Evolutionary conservation across 768 basidiomycete genomes (phyloP).

Genomic region (Suillus decipiens): DNA sequence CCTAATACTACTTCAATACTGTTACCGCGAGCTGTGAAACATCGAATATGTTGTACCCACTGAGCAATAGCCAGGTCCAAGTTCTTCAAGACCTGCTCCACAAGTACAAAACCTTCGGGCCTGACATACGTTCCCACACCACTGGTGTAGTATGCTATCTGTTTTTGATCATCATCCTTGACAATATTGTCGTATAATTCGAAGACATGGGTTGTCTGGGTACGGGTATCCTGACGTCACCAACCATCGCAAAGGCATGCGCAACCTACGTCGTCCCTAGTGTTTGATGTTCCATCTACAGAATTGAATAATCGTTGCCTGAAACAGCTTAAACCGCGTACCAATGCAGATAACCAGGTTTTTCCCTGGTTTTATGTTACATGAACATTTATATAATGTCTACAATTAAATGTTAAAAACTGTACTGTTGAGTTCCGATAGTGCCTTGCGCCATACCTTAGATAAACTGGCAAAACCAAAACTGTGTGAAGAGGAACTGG

Average conservation of each 20-base stretch:
- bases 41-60: conserved; percentile 23
- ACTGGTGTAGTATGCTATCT: conserved; percentile 39
- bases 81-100: conserved; percentile 22
- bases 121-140: conserved; percentile 39
- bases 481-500: background rate
- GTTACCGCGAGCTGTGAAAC: background rate
- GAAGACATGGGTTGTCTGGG: conserved; percentile 41
- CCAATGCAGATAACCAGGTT: background rate
- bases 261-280: background rate
- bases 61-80: conserved; percentile 41
- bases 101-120: conserved; percentile 27
- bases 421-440: background rate
- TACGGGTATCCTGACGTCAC: conserved; percentile 3
- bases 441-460: background rate
- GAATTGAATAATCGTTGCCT: background rate
- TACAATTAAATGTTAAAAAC: background rate
- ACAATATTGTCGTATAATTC: conserved; percentile 35
- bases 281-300: conserved; percentile 3
- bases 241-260: background rate
- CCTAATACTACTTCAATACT: background rate
- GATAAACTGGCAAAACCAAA: background rate
- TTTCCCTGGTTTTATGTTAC: background rate
- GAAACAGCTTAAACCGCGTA: background rate
- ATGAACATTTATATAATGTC: background rate
- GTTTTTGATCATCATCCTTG: conserved; percentile 21